Evolutionary conservation across 106 monocot genomes (phyloP), one percentile per base, ranked within the genome.

Genomic region (Ottelia alismoides): DNA sequence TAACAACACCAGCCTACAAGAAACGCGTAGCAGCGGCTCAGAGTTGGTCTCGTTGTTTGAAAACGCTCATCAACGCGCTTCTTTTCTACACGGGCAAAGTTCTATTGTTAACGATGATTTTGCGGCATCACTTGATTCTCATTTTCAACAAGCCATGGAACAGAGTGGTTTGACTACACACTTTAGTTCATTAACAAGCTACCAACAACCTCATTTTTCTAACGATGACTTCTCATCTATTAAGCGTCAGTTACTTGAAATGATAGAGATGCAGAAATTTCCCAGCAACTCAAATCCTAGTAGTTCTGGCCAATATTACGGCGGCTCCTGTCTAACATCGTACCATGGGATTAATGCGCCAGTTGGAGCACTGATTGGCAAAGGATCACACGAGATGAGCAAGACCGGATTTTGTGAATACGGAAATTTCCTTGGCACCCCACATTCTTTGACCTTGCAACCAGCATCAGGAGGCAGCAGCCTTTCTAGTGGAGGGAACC

Each of bases 161-260:
- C 58, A 49, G 11, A 43, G 67, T 30, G 35, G 22, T 48, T 53
- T 64, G 10, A 25, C 11, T 56, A 52, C 4, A 35, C 26, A 48
- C 32, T 28, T 49, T 44, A 59, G 48, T 51, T 44, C 18, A 56
- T 24, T 26, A 22, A 2, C 45, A n/a, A 44, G 4, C 24, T 31
- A 25, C 40, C 30, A 26, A 4, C 52, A 64, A 27, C 21, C 49
- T 12, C 49, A 44, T 50, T 17, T 26, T 18, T 60, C 46, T 6
- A 27, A 27, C 30, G 58, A 60, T 32, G 53, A 61, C 32, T 23
- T 11, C 27, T 18, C 30, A 17, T 27, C 18, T 20, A 28, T 65
- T 64, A 72, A 65, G 35, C 63, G 56, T 24, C 49, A 40, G 32
- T 11, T 72, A 31, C 20, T 48, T 4, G 27, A 62, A 45, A 62